A percentile compares a stretch with the other conserved stretches of the same genome.
These are phyloP conservation scores for Vinca minor DNA, from an alignment of 257 asterid genomes.

Conservation along the genomic window DNA sequence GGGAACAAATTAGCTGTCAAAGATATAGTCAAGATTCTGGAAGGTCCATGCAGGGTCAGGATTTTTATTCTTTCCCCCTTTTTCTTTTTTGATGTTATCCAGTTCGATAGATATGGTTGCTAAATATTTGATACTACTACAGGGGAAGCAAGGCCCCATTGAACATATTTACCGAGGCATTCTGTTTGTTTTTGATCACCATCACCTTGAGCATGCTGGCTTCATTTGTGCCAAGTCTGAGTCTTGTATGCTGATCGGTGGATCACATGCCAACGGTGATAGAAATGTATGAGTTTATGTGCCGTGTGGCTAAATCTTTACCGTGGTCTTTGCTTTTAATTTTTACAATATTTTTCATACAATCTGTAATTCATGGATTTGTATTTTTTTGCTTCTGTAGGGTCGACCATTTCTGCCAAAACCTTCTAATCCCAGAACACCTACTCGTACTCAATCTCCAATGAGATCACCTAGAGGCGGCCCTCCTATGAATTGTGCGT, in stretches of 20 bases:
- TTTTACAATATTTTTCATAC: conserved; percentile 4
- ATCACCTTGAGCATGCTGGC: too few species aligned
- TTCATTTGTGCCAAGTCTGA: conserved; percentile 84
- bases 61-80: conserved; percentile 3
- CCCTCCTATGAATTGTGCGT: too few species aligned
- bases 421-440: too few species aligned
- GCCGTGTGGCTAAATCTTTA: neutral
- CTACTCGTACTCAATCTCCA: too few species aligned
- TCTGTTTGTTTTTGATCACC: too few species aligned
- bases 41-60: conserved; percentile 84
- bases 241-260: conserved; percentile 85
- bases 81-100: too few species aligned
- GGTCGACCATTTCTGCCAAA: too few species aligned
- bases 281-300: conserved; percentile 47
- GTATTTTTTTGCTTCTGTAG: too few species aligned
- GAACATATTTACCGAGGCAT: too few species aligned
- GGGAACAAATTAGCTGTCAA: conserved; percentile 69
- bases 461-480: too few species aligned
- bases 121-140: conserved; percentile 27
- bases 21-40: conserved; percentile 80
- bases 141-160: too few species aligned
- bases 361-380: too few species aligned
- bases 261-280: conserved; percentile 73
- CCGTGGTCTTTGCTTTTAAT: neutral
- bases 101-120: conserved; percentile 10